Evolutionary conservation across 2,329 filamentous ascomycete genomes (phyloP).

Genomic region (Neonectria coccinea): DNA sequence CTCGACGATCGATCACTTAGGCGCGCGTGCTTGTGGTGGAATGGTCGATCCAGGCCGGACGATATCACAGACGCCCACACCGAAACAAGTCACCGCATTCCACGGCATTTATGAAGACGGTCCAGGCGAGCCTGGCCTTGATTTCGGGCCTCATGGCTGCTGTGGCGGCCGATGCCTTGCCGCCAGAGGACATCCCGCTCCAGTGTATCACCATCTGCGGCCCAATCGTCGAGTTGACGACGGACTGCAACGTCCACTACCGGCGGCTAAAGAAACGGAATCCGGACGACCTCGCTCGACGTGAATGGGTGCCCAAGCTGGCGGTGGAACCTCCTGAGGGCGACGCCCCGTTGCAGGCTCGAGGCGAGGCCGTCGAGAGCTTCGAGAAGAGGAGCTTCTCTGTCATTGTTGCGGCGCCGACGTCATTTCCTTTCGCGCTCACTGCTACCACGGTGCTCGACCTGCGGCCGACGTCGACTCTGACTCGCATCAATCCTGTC

Average conservation of each 20-base stretch:
- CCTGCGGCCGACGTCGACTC: slow-evolving; percentile 25
- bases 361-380: slow-evolving; percentile 6
- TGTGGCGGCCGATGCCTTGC: slow-evolving; percentile 48
- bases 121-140: slow-evolving; percentile 42
- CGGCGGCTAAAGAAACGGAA: slow-evolving; percentile 46
- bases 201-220: slow-evolving; percentile 57
- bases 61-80: neutral
- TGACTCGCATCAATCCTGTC: slow-evolving; percentile 21
- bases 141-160: slow-evolving; percentile 47
- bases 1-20: neutral
- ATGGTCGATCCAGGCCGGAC: neutral
- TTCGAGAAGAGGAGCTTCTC: slow-evolving; percentile 45
- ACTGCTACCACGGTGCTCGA: slow-evolving; percentile 22
- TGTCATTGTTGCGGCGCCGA: slow-evolving; percentile 48
- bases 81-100: neutral
- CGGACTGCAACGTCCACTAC: slow-evolving; percentile 49
- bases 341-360: neutral
- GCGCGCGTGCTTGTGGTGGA: neutral
- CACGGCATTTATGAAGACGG: slow-evolving; percentile 44
- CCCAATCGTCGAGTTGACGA: slow-evolving; percentile 57
- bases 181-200: slow-evolving; percentile 52
- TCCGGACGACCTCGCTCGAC: slow-evolving; percentile 13
- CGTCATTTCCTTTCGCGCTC: slow-evolving; percentile 44
- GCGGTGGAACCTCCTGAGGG: slow-evolving; percentile 33
- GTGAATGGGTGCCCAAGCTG: slow-evolving; percentile 39